Evolutionary conservation across 257 asterid genomes (phyloP).

Genomic region (Salvia splendens): DNA sequence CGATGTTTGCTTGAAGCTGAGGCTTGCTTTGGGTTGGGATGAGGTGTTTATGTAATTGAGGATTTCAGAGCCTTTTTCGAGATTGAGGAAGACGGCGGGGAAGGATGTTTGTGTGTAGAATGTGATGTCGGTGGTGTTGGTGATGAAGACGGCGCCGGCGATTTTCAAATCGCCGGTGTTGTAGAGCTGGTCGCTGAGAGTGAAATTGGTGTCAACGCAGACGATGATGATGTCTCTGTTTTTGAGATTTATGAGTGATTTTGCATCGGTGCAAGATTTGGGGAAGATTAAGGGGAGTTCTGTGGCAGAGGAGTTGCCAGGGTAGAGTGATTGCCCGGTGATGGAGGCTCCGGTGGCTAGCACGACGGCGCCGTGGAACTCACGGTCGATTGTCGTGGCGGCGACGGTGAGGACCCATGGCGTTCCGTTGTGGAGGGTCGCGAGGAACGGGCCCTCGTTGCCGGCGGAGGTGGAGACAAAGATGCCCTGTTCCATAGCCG

Average conservation of each 20-base stretch:
- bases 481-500: slow-evolving; percentile 74
- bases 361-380: slow-evolving; percentile 44
- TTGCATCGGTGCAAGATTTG: slow-evolving; percentile 34
- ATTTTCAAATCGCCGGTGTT: slow-evolving; percentile 35
- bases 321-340: slow-evolving; percentile 56
- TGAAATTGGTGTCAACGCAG: slow-evolving; percentile 49
- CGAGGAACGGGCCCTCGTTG: slow-evolving; percentile 54
- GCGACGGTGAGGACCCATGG: slow-evolving; percentile 84
- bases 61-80: slow-evolving; percentile 46
- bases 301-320: slow-evolving; percentile 43
- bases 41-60: slow-evolving; percentile 41
- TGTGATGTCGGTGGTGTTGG: slow-evolving; percentile 47
- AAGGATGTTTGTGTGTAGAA: slow-evolving; percentile 36
- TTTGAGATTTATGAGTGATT: slow-evolving; percentile 31
- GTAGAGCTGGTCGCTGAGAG: slow-evolving; percentile 44
- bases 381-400: slow-evolving; percentile 66
- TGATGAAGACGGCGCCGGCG: slow-evolving; percentile 54
- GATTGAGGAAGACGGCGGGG: slow-evolving; percentile 51
- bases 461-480: slow-evolving; percentile 76
- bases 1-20: slow-evolving; percentile 47
- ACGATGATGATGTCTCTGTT: slow-evolving; percentile 45
- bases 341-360: slow-evolving; percentile 51
- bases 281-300: slow-evolving; percentile 36
- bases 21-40: slow-evolving; percentile 36
- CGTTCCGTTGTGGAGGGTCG: slow-evolving; percentile 55